Evolutionary conservation across 1,284 basidiomycete genomes (phyloP).

Genomic region (Trichosporon faecale): DNA sequence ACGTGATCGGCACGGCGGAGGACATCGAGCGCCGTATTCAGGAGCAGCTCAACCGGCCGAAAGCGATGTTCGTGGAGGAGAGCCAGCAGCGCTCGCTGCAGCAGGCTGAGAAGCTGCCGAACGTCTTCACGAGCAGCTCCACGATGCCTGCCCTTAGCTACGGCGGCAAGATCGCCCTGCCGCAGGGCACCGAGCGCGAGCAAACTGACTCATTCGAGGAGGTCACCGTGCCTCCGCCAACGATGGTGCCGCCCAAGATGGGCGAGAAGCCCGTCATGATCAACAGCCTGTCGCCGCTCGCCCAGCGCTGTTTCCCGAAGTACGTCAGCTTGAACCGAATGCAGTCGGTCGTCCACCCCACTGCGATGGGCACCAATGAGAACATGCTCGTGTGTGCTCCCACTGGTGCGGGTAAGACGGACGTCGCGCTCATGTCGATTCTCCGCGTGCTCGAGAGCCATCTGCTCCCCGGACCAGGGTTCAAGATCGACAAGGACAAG

Average conservation of each 20-base stretch:
- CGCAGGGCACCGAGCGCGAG: conserved; percentile 72
- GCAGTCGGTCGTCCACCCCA: conserved; percentile 91
- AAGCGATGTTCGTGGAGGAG: conserved; percentile 41
- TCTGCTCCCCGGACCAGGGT: conserved; percentile 51
- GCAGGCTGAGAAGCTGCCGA: conserved; percentile 62
- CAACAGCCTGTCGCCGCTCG: conserved; percentile 71
- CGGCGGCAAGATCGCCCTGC: conserved; percentile 74
- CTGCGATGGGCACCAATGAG: conserved; percentile 90
- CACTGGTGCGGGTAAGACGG: conserved; percentile 99
- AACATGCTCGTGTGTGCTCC: conserved; percentile 96
- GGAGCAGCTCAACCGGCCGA: conserved; percentile 40
- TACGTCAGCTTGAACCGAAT: conserved; percentile 88
- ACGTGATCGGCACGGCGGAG: conserved; percentile 41
- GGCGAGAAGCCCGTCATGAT: conserved; percentile 74
- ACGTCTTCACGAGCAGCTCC: conserved; percentile 78
- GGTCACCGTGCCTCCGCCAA: conserved; percentile 83
- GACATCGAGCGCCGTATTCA: conserved; percentile 39
- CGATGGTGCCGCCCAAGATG: conserved; percentile 68
- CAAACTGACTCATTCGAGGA: conserved; percentile 59
- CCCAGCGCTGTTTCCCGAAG: conserved; percentile 85
- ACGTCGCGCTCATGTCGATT: conserved; percentile 93
- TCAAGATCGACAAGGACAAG: conserved; percentile 63
- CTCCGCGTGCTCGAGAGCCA: conserved; percentile 81
- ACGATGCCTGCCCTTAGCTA: conserved; percentile 63
- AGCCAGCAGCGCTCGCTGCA: conserved; percentile 58